A percentile compares a stretch with the other conserved stretches of the same genome.
These are phyloP conservation scores for Curvularia sp. DNA, from an alignment of 2,329 filamentous ascomycete species.

Conservation along the genomic window DNA sequence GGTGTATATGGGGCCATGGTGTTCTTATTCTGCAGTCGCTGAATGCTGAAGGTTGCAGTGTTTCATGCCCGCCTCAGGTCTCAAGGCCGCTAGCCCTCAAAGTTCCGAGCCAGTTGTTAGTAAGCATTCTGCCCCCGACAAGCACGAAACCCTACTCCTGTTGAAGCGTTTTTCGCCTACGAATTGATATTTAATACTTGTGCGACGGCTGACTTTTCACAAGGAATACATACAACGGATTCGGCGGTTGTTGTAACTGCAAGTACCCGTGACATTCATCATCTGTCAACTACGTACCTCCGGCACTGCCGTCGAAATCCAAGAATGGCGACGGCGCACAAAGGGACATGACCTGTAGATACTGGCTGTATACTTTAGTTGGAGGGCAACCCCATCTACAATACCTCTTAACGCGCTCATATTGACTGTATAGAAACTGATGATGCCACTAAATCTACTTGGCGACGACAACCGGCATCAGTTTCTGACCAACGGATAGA, in stretches of 20 bases:
- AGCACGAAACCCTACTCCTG: neutral
- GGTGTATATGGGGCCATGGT: constrained; percentile 33
- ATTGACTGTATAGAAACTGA: too few species aligned
- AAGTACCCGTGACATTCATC: neutral
- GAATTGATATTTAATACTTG: neutral
- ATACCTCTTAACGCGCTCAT: neutral
- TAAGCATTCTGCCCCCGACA: constrained; percentile 8
- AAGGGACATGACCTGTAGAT: neutral
- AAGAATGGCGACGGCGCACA: neutral
- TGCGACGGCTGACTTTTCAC: neutral
- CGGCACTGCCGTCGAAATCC: neutral
- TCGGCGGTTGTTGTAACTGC: neutral
- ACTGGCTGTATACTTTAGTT: neutral
- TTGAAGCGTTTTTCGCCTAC: neutral
- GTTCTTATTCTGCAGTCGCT: constrained; percentile 36
- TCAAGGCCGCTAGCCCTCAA: constrained; percentile 16
- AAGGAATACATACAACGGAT: neutral
- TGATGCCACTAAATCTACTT: neutral
- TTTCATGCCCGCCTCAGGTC: constrained; percentile 44
- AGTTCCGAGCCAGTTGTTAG: constrained; percentile 11
- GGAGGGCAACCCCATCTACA: neutral
- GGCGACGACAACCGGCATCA: neutral
- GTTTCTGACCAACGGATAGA: too few species aligned
- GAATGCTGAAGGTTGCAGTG: constrained; percentile 40
- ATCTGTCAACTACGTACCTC: neutral